Conservation (phyloP, 2,329 filamentous ascomycete genomes). For the Hymenoscyphus salicellus region DNA sequence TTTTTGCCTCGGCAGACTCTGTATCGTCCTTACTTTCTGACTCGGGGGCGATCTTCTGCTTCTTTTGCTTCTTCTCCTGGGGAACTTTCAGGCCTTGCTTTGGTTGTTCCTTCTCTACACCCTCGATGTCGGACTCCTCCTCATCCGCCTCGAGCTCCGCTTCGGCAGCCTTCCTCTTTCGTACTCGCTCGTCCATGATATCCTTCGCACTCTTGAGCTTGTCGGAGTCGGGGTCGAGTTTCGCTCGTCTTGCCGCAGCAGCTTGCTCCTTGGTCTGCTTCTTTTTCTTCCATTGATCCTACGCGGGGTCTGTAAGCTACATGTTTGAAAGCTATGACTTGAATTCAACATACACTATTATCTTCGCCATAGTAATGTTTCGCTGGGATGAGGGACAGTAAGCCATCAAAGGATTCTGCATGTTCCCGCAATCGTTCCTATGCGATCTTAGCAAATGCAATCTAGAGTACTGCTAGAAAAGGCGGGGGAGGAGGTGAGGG, state of each 20-base stretch:
- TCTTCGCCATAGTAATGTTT: conserved; percentile 70
- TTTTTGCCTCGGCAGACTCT: conserved; percentile 40
- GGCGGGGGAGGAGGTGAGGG: conserved; percentile 26
- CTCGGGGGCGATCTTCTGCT: conserved; percentile 49
- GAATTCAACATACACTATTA: conserved; percentile 55
- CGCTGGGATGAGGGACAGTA: conserved; percentile 68
- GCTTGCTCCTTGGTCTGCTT: conserved; percentile 94
- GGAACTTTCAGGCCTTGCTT: conserved; percentile 58
- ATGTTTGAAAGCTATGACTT: neutral
- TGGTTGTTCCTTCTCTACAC: conserved; percentile 59
- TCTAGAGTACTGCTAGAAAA: conserved; percentile 1
- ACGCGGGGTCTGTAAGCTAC: conserved; percentile 24
- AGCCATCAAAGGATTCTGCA: conserved; percentile 43
- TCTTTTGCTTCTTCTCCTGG: conserved; percentile 44
- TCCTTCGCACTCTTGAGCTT: conserved; percentile 77
- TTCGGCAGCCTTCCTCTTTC: conserved; percentile 77
- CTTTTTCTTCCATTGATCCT: conserved; percentile 93
- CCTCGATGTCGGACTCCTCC: conserved; percentile 44
- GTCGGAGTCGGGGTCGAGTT: conserved; percentile 85
- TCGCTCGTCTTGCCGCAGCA: conserved; percentile 76
- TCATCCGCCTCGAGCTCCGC: conserved; percentile 59
- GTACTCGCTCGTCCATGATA: conserved; percentile 78
- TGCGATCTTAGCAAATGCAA: conserved; percentile 14
- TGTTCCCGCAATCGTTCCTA: conserved; percentile 53
- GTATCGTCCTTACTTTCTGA: conserved; percentile 28